phyloP scores from a whole-genome alignment of 768 basidiomycete species.

The Tylopilus sp. region DNA sequence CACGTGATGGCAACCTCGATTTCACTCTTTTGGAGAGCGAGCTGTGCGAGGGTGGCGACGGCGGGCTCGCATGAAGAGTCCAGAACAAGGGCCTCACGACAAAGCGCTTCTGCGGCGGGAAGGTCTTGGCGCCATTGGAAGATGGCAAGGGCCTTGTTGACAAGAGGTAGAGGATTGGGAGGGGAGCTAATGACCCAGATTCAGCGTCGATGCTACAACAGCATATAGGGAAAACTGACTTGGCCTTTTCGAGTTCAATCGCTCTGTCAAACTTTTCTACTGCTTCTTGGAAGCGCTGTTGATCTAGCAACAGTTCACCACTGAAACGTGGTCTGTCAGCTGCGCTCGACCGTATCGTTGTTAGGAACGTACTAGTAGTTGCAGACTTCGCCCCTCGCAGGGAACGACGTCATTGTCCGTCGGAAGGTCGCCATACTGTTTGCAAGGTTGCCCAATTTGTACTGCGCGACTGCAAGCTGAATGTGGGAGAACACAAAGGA shows the following conservation, averaged over 20 bases:
- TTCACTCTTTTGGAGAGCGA: slow-evolving; percentile 87
- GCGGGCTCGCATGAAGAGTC: slow-evolving; percentile 97
- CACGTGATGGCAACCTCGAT: slow-evolving; percentile 81
- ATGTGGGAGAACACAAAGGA: slow-evolving; percentile 96
- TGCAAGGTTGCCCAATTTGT: slow-evolving; percentile 77
- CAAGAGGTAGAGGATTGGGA: slow-evolving; percentile 85
- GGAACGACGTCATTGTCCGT: slow-evolving; percentile 80
- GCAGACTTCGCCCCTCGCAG: slow-evolving; percentile 80
- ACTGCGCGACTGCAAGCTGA: slow-evolving; percentile 94
- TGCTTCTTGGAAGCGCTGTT: slow-evolving; percentile 81
- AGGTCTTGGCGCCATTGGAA: slow-evolving; percentile 97
- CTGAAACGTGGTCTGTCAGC: slow-evolving; percentile 37
- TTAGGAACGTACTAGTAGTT: slow-evolving; percentile 81
- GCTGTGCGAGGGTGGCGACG: slow-evolving; percentile 91
- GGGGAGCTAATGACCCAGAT: slow-evolving; percentile 37
- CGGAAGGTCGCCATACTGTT: slow-evolving; percentile 92
- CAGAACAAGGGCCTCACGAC: slow-evolving; percentile 80
- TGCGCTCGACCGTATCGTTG: neutral
- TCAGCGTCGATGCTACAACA: neutral
- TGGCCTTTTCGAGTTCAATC: slow-evolving; percentile 79
- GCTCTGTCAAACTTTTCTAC: slow-evolving; percentile 92
- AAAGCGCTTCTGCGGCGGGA: slow-evolving; percentile 75
- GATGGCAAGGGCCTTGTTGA: slow-evolving; percentile 96
- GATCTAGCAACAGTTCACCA: slow-evolving; percentile 92
- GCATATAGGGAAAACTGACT: slow-evolving; percentile 39